These are phyloP conservation scores for Fusarium xyrophilum DNA, from an alignment of 2,329 filamentous ascomycete species.

Conservation along the genomic window DNA sequence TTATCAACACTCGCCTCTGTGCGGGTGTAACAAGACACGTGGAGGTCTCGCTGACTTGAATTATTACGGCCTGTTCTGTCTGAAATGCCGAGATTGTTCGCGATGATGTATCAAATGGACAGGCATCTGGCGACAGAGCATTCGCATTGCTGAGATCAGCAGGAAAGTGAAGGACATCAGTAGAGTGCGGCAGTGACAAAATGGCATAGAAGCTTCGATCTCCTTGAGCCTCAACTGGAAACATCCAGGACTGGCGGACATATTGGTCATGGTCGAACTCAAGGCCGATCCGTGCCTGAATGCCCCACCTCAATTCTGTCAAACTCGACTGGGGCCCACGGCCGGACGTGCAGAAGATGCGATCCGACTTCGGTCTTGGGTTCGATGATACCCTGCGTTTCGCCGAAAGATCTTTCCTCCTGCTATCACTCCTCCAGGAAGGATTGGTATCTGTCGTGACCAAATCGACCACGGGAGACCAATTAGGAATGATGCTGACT, in stretches of 20 bases:
- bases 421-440: conserved; percentile 30
- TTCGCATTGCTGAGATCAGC: conserved; percentile 55
- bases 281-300: conserved; percentile 71
- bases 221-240: conserved; percentile 44
- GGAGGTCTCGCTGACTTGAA: conserved; percentile 62
- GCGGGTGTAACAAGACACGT: conserved; percentile 50
- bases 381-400: conserved; percentile 17
- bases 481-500: conserved; percentile 64
- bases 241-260: conserved; percentile 62
- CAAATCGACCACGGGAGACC: conserved; percentile 66
- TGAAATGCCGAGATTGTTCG: conserved; percentile 59
- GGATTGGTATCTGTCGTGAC: conserved; percentile 53
- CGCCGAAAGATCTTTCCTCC: background rate
- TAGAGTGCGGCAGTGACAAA: conserved; percentile 57
- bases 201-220: conserved; percentile 48
- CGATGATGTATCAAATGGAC: conserved; percentile 59
- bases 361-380: conserved; percentile 52
- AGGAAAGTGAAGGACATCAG: conserved; percentile 57
- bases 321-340: conserved; percentile 68
- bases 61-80: conserved; percentile 47
- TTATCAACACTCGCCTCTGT: conserved; percentile 40
- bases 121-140: conserved; percentile 51
- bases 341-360: conserved; percentile 72
- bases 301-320: conserved; percentile 72
- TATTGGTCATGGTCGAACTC: conserved; percentile 59